These are phyloP conservation scores for Arthrobotrys sphaeroides DNA, from an alignment of 2,329 filamentous ascomycete genomes.

Conservation along the genomic window DNA sequence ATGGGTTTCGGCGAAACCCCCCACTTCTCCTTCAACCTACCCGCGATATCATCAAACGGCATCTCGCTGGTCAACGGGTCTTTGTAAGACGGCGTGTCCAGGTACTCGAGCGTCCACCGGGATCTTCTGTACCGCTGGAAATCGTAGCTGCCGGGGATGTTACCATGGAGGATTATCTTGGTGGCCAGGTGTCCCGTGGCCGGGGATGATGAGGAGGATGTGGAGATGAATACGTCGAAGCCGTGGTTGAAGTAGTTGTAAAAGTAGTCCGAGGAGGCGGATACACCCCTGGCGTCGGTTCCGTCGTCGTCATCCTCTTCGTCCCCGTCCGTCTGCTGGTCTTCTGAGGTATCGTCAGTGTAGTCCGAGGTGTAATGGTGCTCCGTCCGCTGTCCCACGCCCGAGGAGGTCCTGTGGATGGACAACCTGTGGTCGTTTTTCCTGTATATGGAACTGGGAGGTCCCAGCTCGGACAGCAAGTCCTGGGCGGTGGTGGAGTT, in stretches of 20 bases:
- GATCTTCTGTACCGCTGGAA: constrained; percentile 94
- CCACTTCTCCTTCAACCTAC: constrained; percentile 66
- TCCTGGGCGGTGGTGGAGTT: constrained; percentile 93
- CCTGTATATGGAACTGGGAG: constrained; percentile 91
- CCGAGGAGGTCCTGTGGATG: constrained; percentile 71
- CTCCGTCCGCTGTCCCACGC: constrained; percentile 44
- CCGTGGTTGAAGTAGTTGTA: constrained; percentile 98
- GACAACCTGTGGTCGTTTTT: constrained; percentile 90
- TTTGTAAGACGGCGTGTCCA: constrained; percentile 46
- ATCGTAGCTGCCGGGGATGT: constrained; percentile 92
- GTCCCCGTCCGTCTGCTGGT: constrained; percentile 64
- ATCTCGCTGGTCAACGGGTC: constrained; percentile 76
- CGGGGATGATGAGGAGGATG: constrained; percentile 72
- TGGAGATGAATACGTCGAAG: constrained; percentile 91
- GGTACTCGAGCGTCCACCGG: constrained; percentile 70
- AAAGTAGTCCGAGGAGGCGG: constrained; percentile 78
- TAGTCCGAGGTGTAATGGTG: constrained; percentile 65
- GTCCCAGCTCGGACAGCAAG: constrained; percentile 85
- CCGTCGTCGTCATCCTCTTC: constrained; percentile 67
- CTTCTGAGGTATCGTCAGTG: constrained; percentile 70
- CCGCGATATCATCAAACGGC: constrained; percentile 72
- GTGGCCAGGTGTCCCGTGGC: constrained; percentile 80
- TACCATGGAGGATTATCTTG: constrained; percentile 92
- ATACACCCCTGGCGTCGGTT: constrained; percentile 60
- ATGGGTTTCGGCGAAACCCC: constrained; percentile 69